These are phyloP conservation scores for Xylaria arbuscula DNA, from an alignment of 2,329 filamentous ascomycete genomes.

Conservation along the genomic window DNA sequence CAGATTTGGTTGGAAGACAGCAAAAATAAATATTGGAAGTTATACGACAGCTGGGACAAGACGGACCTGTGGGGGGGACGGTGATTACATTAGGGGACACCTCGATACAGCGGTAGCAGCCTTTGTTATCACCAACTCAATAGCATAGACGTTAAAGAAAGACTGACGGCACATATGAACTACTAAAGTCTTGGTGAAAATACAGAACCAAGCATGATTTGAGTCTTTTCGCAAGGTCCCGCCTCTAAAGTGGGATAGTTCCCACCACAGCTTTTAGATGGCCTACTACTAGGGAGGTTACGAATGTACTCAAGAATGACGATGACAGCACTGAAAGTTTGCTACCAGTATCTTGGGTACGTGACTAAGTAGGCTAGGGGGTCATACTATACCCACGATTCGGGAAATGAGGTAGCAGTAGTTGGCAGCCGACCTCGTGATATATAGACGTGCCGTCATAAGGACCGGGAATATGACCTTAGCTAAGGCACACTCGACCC, in stretches of 20 bases:
- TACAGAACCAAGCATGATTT: slow-evolving; percentile 33
- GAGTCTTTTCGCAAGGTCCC: neutral
- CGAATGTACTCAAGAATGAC: too few species aligned
- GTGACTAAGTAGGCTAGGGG: neutral
- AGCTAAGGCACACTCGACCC: slow-evolving; percentile 9
- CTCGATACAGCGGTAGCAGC: slow-evolving; percentile 32
- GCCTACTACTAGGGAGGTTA: neutral
- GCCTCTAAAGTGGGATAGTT: neutral
- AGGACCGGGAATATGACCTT: neutral
- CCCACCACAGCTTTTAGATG: neutral
- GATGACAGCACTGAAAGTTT: neutral
- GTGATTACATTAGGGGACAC: slow-evolving; percentile 33
- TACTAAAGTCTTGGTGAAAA: slow-evolving; percentile 40
- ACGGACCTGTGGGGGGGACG: slow-evolving; percentile 35
- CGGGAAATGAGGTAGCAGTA: too few species aligned
- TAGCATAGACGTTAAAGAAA: slow-evolving; percentile 48
- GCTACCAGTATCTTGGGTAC: neutral
- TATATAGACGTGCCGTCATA: neutral
- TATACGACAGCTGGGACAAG: slow-evolving; percentile 32
- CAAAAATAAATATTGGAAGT: slow-evolving; percentile 23
- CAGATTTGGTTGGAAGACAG: slow-evolving; percentile 25
- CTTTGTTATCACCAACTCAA: slow-evolving; percentile 38
- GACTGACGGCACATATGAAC: slow-evolving; percentile 40
- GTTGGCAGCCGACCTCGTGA: too few species aligned
- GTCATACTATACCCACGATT: too few species aligned